Base-by-base conservation (phyloP, 805 yeast species). In the Soucietia sequanensis region DNA sequence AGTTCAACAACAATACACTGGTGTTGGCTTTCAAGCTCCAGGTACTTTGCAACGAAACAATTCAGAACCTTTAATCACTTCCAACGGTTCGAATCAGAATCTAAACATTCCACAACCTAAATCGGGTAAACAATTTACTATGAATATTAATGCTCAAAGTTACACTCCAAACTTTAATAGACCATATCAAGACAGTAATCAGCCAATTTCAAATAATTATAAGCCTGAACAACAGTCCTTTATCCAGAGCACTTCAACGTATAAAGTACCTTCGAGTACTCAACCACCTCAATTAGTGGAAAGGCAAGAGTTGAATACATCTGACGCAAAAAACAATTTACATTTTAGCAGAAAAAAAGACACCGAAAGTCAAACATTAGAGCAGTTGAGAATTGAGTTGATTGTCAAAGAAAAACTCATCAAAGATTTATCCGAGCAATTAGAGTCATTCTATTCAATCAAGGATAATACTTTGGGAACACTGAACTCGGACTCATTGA, bases 391-490 rank as follows among this genome's bases (percentile, higher is more conserved):
- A 44, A 56, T 75, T 31, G 78, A 78, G 42, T 48, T 82, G 33
- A 70, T 70, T 37, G 58, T 80, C 33, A 82, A 80, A 50, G 78
- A 81, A 30, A 63, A 63, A 48, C 51, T 69, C 40, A 50, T 62
- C 44, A 49, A 57, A 38, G 54, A 58, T 41, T 49, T 68, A 46
- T 53, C 63, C 11, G 64, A 62, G 26, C 64, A 66, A 38, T 43
- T 65, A 27, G 50, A 48, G 29, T 30, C 45, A 14, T 32, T 47
- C 27, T 51, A 47, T 29, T 32, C 33, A 31, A 16, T 25, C 10
- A 37, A 27, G 29, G 14, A 25, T 18, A 24, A 16, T 16, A 37
- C 24, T 18, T 21, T 11, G 10, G 34, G 23, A 31, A 41, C 35
- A 13, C 39, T 23, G 33, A 39, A 31, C 27, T n/a, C n/a, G n/a